These are phyloP conservation scores for Aspergillus vadensis DNA, from an alignment of 2,329 filamentous ascomycete genomes.

Conservation along the genomic window DNA sequence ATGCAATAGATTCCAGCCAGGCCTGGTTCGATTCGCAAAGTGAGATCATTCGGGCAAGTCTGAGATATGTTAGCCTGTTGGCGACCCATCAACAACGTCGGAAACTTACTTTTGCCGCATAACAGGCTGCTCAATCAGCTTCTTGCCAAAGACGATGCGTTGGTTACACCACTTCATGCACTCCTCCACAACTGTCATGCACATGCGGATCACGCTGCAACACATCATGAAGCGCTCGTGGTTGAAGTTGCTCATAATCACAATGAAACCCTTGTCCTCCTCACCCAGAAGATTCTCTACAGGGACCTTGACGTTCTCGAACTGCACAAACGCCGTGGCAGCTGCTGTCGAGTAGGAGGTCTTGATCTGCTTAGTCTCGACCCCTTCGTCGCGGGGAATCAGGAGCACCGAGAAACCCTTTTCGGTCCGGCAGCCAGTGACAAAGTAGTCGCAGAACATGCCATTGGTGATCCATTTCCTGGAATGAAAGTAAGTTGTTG, in stretches of 20 bases:
- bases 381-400: slow-evolving; percentile 70
- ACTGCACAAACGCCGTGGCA: slow-evolving; percentile 77
- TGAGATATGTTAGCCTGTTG: slow-evolving; percentile 29
- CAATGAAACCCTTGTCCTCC: slow-evolving; percentile 82
- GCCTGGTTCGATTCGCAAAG: slow-evolving; percentile 79
- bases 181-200: slow-evolving; percentile 73
- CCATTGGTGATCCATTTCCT: slow-evolving; percentile 91
- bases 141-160: slow-evolving; percentile 79
- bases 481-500: slow-evolving; percentile 35
- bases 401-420: slow-evolving; percentile 78
- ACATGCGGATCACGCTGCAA: slow-evolving; percentile 65
- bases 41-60: slow-evolving; percentile 83
- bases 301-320: slow-evolving; percentile 84
- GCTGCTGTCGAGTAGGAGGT: slow-evolving; percentile 74
- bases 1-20: slow-evolving; percentile 81
- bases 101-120: slow-evolving; percentile 69
- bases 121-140: slow-evolving; percentile 78
- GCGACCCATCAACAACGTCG: too few species aligned
- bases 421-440: slow-evolving; percentile 75
- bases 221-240: slow-evolving; percentile 80
- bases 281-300: slow-evolving; percentile 74
- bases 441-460: slow-evolving; percentile 79
- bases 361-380: slow-evolving; percentile 65
- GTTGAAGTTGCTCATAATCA: slow-evolving; percentile 87
- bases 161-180: slow-evolving; percentile 89